phyloP scores from a whole-genome alignment of 2,329 filamentous ascomycete species.

The Curvularia sp. region DNA sequence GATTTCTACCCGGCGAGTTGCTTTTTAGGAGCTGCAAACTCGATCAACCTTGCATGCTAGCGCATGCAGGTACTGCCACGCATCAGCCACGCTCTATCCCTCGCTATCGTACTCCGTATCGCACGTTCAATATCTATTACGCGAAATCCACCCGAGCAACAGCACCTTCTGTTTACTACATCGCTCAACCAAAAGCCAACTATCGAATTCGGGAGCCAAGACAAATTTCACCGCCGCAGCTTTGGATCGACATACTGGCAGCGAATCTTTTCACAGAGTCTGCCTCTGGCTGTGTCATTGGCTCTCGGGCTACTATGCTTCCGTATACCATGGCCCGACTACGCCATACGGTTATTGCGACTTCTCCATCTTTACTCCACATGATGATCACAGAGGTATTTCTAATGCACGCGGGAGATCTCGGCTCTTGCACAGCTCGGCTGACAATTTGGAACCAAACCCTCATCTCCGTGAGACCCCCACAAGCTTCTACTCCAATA shows the following conservation, averaged over 20 bases:
- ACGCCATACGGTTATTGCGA: too few relatives aligned
- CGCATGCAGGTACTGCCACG: background rate
- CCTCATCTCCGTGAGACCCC: background rate
- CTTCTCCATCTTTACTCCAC: background rate
- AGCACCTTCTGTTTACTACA: background rate
- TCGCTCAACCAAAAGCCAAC: background rate
- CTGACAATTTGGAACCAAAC: background rate
- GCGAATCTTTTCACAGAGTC: background rate
- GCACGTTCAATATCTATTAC: background rate
- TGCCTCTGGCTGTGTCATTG: background rate
- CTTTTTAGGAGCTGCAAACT: conserved; percentile 8
- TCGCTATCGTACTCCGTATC: background rate
- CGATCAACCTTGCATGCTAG: background rate
- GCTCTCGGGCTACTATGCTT: background rate
- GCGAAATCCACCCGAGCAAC: background rate
- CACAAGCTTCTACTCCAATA: background rate
- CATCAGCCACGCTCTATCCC: background rate
- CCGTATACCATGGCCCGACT: background rate
- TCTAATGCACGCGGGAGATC: background rate
- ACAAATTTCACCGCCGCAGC: background rate
- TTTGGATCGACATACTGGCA: background rate
- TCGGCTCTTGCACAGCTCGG: background rate
- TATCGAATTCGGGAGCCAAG: conserved; percentile 1
- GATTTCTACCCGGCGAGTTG: conserved; percentile 3
- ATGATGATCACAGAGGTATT: background rate